These are phyloP conservation scores for Platanus orientalis DNA, from an alignment of 164 flowering plant species.

Conservation along the genomic window DNA sequence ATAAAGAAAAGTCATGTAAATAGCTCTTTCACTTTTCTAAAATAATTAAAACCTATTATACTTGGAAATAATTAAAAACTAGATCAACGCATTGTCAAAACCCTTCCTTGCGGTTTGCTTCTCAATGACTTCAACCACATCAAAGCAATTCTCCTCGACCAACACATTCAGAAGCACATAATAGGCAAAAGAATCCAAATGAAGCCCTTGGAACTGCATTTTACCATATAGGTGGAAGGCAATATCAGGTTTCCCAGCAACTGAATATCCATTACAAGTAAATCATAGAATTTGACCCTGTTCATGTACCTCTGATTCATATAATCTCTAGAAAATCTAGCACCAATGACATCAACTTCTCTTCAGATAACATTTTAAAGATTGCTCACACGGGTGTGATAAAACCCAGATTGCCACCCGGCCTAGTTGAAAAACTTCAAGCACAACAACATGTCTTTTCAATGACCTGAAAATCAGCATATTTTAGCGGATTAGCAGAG, in stretches of 20 bases:
- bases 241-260: constrained; percentile 57
- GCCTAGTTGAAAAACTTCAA: constrained; percentile 91
- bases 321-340: constrained; percentile 43
- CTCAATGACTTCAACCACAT: constrained; percentile 34
- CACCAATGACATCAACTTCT: constrained; percentile 44
- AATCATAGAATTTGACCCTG: constrained; percentile 35
- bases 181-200: constrained; percentile 53
- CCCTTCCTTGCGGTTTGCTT: constrained; percentile 58
- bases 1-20: too few species aligned
- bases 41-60: too few species aligned
- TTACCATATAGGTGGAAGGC: constrained; percentile 68
- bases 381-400: constrained; percentile 66
- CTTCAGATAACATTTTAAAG: constrained; percentile 53
- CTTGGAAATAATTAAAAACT: too few species aligned
- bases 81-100: constrained; percentile 28
- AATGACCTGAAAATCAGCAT: constrained; percentile 4
- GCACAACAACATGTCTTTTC: constrained; percentile 48
- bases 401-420: constrained; percentile 58
- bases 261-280: constrained; percentile 69
- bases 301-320: constrained; percentile 6
- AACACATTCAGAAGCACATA: constrained; percentile 73
- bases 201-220: constrained; percentile 74
- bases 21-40: too few species aligned
- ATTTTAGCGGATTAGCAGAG: too few species aligned
- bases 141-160: constrained; percentile 53